phyloP scores from a whole-genome alignment of 257 asterid species.

The Solanum pinnatisectum region DNA sequence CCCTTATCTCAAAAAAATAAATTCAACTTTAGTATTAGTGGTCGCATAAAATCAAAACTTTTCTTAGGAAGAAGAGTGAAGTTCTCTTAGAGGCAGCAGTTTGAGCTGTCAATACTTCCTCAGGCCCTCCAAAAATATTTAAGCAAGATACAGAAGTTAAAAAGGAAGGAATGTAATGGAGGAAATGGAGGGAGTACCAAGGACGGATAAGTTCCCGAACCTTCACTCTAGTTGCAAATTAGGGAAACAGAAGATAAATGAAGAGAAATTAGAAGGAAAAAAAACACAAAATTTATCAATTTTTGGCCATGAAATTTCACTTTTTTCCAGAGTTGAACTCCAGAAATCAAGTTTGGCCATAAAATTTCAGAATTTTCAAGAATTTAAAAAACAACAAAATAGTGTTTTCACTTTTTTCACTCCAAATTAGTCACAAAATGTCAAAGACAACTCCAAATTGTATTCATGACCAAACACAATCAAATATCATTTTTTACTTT shows the following conservation, averaged over 20 bases:
- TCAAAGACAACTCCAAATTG: neutral
- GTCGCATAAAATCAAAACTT: neutral
- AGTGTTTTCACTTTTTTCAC: neutral
- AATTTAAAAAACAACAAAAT: neutral
- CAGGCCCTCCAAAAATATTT: neutral
- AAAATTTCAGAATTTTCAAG: no score
- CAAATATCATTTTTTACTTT: neutral
- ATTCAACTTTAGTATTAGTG: neutral
- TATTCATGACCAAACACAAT: neutral
- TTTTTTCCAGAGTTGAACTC: neutral
- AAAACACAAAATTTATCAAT: neutral
- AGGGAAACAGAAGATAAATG: neutral
- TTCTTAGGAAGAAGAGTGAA: neutral
- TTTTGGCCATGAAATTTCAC: neutral
- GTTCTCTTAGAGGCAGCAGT: neutral
- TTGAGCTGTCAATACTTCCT: neutral
- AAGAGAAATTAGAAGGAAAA: neutral
- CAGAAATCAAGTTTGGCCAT: neutral
- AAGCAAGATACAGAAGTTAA: neutral
- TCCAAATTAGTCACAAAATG: neutral
- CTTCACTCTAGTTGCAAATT: neutral
- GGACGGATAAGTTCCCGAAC: neutral
- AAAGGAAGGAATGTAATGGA: neutral
- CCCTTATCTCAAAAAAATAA: no score
- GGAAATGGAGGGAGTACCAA: neutral